These are phyloP conservation scores for Theobroma grandiflorum DNA, from an alignment of 441 rosid genomes.

Conservation along the genomic window DNA sequence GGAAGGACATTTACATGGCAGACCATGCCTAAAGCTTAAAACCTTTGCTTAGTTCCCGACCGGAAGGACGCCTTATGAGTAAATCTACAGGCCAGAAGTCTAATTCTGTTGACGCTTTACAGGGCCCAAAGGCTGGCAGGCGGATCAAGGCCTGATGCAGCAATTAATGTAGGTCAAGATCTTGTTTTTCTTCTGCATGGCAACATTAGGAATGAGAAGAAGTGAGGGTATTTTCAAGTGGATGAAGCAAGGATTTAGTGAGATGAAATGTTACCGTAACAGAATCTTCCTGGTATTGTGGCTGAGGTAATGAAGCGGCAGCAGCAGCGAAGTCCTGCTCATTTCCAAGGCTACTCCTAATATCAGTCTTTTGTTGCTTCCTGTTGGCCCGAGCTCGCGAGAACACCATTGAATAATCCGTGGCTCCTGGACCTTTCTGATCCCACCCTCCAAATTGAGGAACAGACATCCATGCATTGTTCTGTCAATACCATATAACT, in stretches of 20 bases:
- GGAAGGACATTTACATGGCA: background rate
- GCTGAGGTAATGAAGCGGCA: constrained; percentile 31
- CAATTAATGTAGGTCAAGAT: constrained; percentile 82
- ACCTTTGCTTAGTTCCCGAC: background rate
- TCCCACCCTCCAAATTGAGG: constrained; percentile 94
- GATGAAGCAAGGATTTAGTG: background rate
- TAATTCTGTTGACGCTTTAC: background rate
- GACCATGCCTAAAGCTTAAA: background rate
- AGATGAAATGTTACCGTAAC: constrained; percentile 49
- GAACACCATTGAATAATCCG: constrained; percentile 77
- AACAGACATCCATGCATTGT: constrained; percentile 53
- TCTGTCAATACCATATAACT: constrained; percentile 33
- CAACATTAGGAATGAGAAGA: constrained; percentile 26
- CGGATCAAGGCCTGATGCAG: constrained; percentile 70
- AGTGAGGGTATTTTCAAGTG: background rate
- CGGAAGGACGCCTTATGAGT: background rate
- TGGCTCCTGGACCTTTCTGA: constrained; percentile 50
- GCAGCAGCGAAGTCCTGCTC: constrained; percentile 50
- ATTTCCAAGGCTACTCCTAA: constrained; percentile 58
- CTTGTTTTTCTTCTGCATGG: constrained; percentile 79
- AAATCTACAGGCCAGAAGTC: background rate
- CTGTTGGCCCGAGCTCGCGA: constrained; percentile 66
- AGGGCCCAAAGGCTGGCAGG: background rate
- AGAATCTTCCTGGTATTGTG: constrained; percentile 48
- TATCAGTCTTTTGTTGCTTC: constrained; percentile 64